A percentile compares a stretch with the other conserved stretches of the same genome.
Conservation (phyloP, 768 basidiomycete species). For the Mycena venus region DNA sequence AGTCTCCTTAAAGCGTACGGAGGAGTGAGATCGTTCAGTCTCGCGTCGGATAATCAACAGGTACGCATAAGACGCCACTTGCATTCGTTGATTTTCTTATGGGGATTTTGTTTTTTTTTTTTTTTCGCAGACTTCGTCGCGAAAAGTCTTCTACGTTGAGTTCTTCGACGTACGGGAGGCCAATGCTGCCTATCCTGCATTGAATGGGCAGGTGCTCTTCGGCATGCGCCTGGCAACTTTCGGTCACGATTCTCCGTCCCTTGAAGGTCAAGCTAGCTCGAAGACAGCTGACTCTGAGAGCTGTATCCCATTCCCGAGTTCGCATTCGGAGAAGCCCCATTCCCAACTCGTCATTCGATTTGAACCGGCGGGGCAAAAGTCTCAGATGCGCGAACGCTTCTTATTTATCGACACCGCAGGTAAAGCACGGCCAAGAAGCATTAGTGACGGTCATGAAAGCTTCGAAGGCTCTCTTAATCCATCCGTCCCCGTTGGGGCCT, state of each 20-base stretch:
- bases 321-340: slow-evolving; percentile 17
- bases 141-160: slow-evolving; percentile 67
- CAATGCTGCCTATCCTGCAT: slow-evolving; percentile 59
- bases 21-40: slow-evolving; percentile 22
- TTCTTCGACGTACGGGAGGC: slow-evolving; percentile 78
- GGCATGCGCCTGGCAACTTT: slow-evolving; percentile 65
- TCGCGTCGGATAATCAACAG: slow-evolving; percentile 21
- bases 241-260: slow-evolving; percentile 44
- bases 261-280: slow-evolving; percentile 1
- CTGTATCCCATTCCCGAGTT: slow-evolving; percentile 35
- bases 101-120: no score
- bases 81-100: background rate
- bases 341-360: slow-evolving; percentile 32
- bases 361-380: slow-evolving; percentile 47
- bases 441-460: slow-evolving; percentile 44
- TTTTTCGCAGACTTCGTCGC: slow-evolving; percentile 30
- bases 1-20: slow-evolving; percentile 26
- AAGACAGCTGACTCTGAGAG: slow-evolving; percentile 13
- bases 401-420: slow-evolving; percentile 39
- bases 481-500: slow-evolving; percentile 14
- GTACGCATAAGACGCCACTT: background rate
- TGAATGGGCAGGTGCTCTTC: slow-evolving; percentile 64
- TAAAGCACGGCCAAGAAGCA: slow-evolving; percentile 40
- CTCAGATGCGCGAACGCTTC: slow-evolving; percentile 53
- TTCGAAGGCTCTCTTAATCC: slow-evolving; percentile 22